Base-by-base conservation (phyloP, 352 stramenopile genomes). In the Phytophthora ohioensis region DNA sequence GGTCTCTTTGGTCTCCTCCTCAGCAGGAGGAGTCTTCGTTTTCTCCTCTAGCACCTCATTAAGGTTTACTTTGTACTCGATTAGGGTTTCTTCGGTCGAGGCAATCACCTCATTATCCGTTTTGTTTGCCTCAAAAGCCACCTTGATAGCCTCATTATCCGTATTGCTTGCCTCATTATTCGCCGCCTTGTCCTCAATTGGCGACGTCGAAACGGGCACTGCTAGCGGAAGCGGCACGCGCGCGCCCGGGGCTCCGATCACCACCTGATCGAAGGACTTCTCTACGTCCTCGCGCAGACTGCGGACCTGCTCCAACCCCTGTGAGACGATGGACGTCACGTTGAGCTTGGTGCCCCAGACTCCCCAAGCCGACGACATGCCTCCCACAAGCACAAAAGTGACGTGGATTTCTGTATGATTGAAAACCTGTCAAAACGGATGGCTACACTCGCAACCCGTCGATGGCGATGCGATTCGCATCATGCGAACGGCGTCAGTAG, bases 191-290 rank as follows among this genome's bases (percentile, higher is more conserved):
- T 53, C 46, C 35, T 53, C 46, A 15, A 8, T 31, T 34, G 8
- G 17, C 32, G n/a, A 6, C 45, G 27, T 52, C 36, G 36, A 36
- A 15, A 62, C 61, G n/a, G 67, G 56, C 10, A 64, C 71, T 21
- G 75, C 69, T 42, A 75, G 49, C 27, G 76, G 71, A 10, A 64
- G 66, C 57, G 67, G 41, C 36, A 38, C 43, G 30, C 43, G 65
- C 8, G 57, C 31, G 35, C 55, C 47, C 30, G 67, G 71, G 4
- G 64, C 68, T 47, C 77, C 73, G 17, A 83, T 75, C 39, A 95
- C 85, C 39, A 87, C 85, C 64, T 95, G 84, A 51, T 95, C 88
- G 58, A 95, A 95, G 60, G 92, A 89, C 72, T 95, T 95, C 72
- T 95, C 88, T 54, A 95, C 88, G 64, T 95, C 88, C 69, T 95